Evolutionary conservation across 495 filamentous ascomycete species (phyloP), one percentile per base, ranked within the genome.

Genomic region (Daldinia decipiens): DNA sequence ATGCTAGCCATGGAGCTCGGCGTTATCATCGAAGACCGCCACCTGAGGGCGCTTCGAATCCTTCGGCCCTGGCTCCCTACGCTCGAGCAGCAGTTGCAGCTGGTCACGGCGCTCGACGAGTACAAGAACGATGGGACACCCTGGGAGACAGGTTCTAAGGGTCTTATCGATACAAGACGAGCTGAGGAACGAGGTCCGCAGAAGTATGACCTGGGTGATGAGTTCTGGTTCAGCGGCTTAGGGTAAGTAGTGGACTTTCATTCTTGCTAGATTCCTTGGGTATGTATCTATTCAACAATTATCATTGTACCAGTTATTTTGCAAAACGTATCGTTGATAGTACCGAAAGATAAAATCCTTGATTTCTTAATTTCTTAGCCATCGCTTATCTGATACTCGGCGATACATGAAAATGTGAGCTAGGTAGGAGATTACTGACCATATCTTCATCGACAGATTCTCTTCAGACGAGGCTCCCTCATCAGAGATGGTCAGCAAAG

Each of bases 101-200:
- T 75, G 2, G 21, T 72, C 13, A 65, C 69, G 5, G 66, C 66
- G n/a, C 58, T 75, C 4, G 54, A 64, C 21, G 65, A 67, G 27
- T 75, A 75, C 62, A 69, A 66, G 50, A 75, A 75, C 29, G 56
- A 75, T 29, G 73, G 73, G 4, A 75, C 73, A 3, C 54, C 54
- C 12, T 74, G 72, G 72, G 24, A 29, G 9, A 8, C 47, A 15
- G 72, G 68, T 4, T 68, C 63, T 24, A 74, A 74, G 36, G 55
- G 36, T 27, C 27, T 43, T 19, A 21, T 8, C 1, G 45, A 67
- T 11, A 50, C 47, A 5, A 4, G 4, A 26, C 11, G n/a, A 2
- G 5, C 47, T 8, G 24, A 39, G 34, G 4, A 54, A 0, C 5
- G 13, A 15, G 45, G 50, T 3, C 24, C 50, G 8, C 13, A 6